Base-by-base conservation (phyloP, 129 eudicot species). In the Smallanthus sonchifolius region DNA sequence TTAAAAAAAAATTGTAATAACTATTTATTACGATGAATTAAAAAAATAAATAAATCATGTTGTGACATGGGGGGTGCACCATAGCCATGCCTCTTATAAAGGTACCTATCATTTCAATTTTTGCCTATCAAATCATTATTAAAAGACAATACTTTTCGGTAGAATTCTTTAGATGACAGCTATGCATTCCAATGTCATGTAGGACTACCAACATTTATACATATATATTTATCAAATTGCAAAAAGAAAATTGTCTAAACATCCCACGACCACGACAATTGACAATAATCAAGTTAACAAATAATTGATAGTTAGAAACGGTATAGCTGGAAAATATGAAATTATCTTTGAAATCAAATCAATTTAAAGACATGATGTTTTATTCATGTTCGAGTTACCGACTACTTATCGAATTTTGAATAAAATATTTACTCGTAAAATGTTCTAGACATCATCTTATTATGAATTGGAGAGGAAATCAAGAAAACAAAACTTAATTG, bases 181-280 rank as follows among this genome's bases (percentile, higher is more conserved):
- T 37, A 37, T 37, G 69, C 48, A 64, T 64, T 64, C 14, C 32
- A 73, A n/a, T 73, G 43, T 73, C 77, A 59, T 42, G 68, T 59
- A 24, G 68, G 67, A 59, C 67, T 73, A 4, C 11, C 43, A 57
- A 30, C 55, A 20, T 7, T 7, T 11, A 56, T 38, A 19, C 0
- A 32, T 34, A 69, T 35, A 6, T 48, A 10, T 39, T 10, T 28
- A 5, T 52, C 37, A 13, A 37, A 37, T 39, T 59, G 51, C 43
- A 2, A 73, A 43, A 73, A 40, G 39, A 34, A 24, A 40, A 2
- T 54, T 59, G 68, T 32, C 44, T 42, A 59, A 44, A 60, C 19
- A 42, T 59, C 59, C 59, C 7, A 44, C 34, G 19, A 73, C 59
- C 7, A 44, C 34, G 19, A 73, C 17, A 40, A 16, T 2, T 43